These are phyloP conservation scores for Ceratocystis harringtonii DNA, from an alignment of 2,329 filamentous ascomycete species.

Conservation along the genomic window DNA sequence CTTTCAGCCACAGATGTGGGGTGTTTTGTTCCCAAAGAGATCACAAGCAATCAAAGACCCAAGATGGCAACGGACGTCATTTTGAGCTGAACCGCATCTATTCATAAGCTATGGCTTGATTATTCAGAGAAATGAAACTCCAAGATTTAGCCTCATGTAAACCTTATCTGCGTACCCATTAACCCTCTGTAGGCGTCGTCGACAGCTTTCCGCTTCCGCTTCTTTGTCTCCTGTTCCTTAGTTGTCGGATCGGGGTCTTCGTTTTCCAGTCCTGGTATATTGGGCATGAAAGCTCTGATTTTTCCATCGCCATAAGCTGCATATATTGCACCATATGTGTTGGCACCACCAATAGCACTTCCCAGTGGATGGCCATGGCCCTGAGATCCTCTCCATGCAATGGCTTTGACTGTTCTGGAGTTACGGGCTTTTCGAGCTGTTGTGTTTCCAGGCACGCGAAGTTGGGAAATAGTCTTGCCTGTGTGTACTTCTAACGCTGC, in stretches of 20 bases:
- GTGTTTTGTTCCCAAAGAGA: background rate
- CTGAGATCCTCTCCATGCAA: constrained; percentile 55
- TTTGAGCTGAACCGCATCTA: background rate
- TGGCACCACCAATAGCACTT: constrained; percentile 43
- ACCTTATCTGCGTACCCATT: constrained; percentile 28
- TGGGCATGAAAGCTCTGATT: constrained; percentile 64
- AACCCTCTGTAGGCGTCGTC: constrained; percentile 68
- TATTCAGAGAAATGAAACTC: background rate
- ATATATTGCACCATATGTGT: constrained; percentile 46
- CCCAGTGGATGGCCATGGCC: constrained; percentile 44
- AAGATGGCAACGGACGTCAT: background rate
- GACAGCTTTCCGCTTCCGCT: constrained; percentile 58
- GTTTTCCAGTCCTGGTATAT: constrained; percentile 34
- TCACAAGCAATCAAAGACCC: background rate
- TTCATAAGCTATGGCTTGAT: background rate
- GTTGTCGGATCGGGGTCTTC: constrained; percentile 26
- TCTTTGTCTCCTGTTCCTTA: constrained; percentile 30
- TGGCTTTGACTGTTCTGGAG: constrained; percentile 54
- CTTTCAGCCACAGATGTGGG: background rate
- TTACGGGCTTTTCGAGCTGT: constrained; percentile 32
- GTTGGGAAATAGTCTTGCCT: constrained; percentile 54
- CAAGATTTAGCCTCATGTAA: background rate
- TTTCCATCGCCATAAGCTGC: constrained; percentile 73
- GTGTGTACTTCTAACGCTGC: constrained; percentile 66
- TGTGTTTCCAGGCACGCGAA: constrained; percentile 40